A percentile compares a stretch with the other conserved stretches of the same genome.
These are phyloP conservation scores for Zalaria obscura DNA, from an alignment of 2,329 filamentous ascomycete genomes.

Conservation along the genomic window DNA sequence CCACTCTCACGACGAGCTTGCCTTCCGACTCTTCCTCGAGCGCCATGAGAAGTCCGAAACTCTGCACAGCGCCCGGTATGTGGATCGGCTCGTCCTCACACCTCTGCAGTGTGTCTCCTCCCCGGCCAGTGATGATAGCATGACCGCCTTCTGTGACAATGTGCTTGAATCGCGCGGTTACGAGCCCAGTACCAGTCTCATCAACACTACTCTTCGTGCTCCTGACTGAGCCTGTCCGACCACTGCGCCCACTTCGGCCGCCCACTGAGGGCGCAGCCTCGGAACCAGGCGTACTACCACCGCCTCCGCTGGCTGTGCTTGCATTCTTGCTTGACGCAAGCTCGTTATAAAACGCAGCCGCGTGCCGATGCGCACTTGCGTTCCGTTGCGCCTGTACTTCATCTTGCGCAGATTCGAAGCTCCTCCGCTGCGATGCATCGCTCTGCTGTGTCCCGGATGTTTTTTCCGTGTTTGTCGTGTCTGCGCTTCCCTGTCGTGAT, in stretches of 20 bases:
- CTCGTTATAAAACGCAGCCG: constrained; percentile 22
- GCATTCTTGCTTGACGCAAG: constrained; percentile 14
- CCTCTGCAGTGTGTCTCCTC: constrained; percentile 55
- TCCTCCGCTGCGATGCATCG: neutral
- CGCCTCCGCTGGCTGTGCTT: neutral
- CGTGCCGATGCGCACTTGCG: constrained; percentile 3
- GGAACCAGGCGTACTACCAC: constrained; percentile 2
- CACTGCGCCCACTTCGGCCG: constrained; percentile 10
- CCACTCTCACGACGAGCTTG: constrained; percentile 54
- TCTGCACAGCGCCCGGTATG: constrained; percentile 67
- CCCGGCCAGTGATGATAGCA: constrained; percentile 66
- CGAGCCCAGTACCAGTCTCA: constrained; percentile 30
- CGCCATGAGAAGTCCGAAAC: constrained; percentile 64
- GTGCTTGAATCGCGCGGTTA: constrained; percentile 68
- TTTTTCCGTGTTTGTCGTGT: no score
- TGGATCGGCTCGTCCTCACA: constrained; percentile 91
- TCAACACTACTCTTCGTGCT: constrained; percentile 23
- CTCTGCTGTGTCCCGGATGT: neutral
- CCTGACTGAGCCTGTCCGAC: constrained; percentile 15
- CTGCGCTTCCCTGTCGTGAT: no score
- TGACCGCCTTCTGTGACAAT: constrained; percentile 64
- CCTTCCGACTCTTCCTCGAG: constrained; percentile 52
- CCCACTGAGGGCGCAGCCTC: neutral
- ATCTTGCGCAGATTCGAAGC: neutral
- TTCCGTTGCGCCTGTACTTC: neutral